A percentile compares a stretch with the other conserved stretches of the same genome.
Evolutionary conservation across 2,329 filamentous ascomycete species (phyloP).

Genomic region (Colletotrichum cereale): DNA sequence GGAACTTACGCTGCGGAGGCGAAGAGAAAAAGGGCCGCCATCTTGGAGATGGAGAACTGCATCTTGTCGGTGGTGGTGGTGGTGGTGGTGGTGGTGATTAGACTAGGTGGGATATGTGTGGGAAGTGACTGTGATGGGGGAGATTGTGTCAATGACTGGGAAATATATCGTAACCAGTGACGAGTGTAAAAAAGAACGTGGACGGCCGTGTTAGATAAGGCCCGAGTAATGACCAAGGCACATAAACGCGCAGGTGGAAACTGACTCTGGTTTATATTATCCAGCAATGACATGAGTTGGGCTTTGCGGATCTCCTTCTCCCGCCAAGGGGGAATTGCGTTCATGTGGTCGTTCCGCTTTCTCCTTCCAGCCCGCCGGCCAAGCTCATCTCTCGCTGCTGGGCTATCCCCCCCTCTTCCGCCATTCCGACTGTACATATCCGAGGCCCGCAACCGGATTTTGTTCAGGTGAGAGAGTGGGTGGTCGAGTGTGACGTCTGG

Average conservation of each 20-base stretch:
- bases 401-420: neutral
- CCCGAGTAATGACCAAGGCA: neutral
- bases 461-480: neutral
- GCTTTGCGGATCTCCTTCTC: neutral
- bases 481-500: too few species aligned
- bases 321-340: too few species aligned
- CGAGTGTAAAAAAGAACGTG: neutral
- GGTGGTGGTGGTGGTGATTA: neutral
- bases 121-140: neutral
- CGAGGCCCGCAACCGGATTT: neutral
- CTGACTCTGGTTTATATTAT: neutral
- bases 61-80: neutral
- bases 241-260: neutral
- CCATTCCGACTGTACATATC: too few species aligned
- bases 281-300: neutral
- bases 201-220: neutral
- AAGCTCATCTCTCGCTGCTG: neutral
- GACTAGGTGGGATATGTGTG: neutral
- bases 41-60: neutral
- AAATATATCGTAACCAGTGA: neutral
- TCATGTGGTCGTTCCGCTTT: neutral
- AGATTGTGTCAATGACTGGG: neutral
- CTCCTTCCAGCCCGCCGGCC: neutral
- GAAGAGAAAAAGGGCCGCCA: neutral
- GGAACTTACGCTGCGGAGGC: neutral